These are phyloP conservation scores for Starmerella bombicola DNA, from an alignment of 805 yeast species.

Conservation along the genomic window DNA sequence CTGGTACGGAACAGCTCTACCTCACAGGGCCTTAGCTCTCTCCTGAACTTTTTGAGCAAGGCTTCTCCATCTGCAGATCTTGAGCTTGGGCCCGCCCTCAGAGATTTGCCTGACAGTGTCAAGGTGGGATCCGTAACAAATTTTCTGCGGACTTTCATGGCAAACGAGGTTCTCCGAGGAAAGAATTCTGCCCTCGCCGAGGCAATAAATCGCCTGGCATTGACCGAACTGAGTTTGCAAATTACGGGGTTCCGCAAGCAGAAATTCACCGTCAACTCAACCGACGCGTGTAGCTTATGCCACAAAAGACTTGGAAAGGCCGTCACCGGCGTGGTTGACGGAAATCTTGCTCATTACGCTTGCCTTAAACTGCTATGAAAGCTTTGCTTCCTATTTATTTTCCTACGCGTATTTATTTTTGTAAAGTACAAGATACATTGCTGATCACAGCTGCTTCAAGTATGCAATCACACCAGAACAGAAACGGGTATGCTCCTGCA, in stretches of 20 bases:
- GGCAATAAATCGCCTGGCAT: conserved; percentile 10
- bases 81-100: neutral
- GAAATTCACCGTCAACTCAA: conserved; percentile 5
- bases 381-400: too few relatives aligned
- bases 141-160: conserved; percentile 4
- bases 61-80: neutral
- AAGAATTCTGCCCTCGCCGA: conserved; percentile 1
- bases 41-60: conserved; percentile 3
- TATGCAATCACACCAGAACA: conserved; percentile 58
- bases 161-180: neutral
- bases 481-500: conserved; percentile 62
- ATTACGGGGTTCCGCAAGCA: conserved; percentile 2
- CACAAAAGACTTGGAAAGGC: conserved; percentile 20
- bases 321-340: conserved; percentile 9
- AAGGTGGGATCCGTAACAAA: neutral
- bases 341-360: conserved; percentile 16
- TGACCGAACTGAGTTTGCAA: conserved; percentile 14
- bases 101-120: neutral
- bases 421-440: neutral
- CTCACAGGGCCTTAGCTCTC: neutral
- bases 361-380: conserved; percentile 8
- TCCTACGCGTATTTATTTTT: neutral
- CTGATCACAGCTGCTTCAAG: conserved; percentile 7
- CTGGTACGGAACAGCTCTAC: neutral
- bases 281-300: conserved; percentile 16